Evolutionary conservation across 192 early-diverging fungal species (phyloP), one percentile per base, ranked within the genome.

Genomic region (Oehlia diaphana): DNA sequence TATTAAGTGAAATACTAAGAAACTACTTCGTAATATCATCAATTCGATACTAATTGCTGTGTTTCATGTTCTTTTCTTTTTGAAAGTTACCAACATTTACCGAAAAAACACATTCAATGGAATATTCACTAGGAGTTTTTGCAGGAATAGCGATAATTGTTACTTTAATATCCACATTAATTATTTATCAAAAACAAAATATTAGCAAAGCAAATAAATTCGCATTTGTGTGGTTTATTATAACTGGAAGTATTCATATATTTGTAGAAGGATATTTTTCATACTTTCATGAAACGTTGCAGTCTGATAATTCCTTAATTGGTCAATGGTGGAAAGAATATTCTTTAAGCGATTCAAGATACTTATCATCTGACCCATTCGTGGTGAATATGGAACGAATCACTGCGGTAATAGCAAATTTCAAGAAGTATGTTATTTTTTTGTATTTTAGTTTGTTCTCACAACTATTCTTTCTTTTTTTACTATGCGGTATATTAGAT

Each of bases 291-390:
- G 62, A 76, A 13, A 88, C 87, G 2, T 86, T 98, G 68, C 92
- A 92, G 0, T 91, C 89, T 9, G 90, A 93, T 84, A 82, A 87
- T 69, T 83, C 77, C 31, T 76, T 95, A 7, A 64, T 96, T 50
- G 94, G 88, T 9, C 89, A 96, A 61, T 76, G 95, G 75, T 98
- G 95, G 94, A 96, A 95, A 87, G 96, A 98, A 84, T 98, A 98
- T 85, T 82, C 95, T 1, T 86, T 91, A 76, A 89, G 90, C 50
- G 97, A 98, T 83, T 96, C 95, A 26, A 85, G 96, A 50, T 98
- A 98, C 83, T 85, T 97, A 88, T 88, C 89, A 35, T 88, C 87
- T 65, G 97, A 98, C 73, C 86, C 92, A 9, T 93, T 96, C 76
- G 92, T 96, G 4, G 82, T 93, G 31, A 88, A 93, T 78, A 92